Evolutionary conservation across 257 asterid genomes (phyloP), one percentile per base, ranked within the genome.

Genomic region (Solanum tarapatanum): DNA sequence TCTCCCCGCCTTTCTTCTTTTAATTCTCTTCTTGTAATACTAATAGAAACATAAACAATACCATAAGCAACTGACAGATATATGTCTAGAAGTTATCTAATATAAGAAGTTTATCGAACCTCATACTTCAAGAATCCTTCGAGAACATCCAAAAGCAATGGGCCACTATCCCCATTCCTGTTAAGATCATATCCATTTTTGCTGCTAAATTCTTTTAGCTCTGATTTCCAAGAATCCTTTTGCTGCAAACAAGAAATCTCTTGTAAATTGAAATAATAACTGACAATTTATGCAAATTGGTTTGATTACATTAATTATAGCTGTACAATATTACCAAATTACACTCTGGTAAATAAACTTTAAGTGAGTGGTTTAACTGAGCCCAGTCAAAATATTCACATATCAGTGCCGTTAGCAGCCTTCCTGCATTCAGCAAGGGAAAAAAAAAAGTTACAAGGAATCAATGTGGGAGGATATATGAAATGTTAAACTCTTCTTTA

Each of bases 331-430:
- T 84, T 93, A 96, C 98, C 98, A 95, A 86, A 86, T 96, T 96
- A 90, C 98, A 95, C 92, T 96, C 98, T 23, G 99, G 99, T 89
- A 92, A 89, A 92, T 93, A 96, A 84, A 96, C 99, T 93, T 96
- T 96, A 89, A 93, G 85, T 8, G 98, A 93, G 91, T 95, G 98
- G 93, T 90, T 96, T 74, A 96, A 90, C 69, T 96, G 95, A 84
- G 99, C 99, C 99, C 98, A 96, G 90, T 96, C 99, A 92, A 96
- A 87, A 92, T 96, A 95, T 93, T 96, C 99, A 89, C 98, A 96
- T 88, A 96, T 90, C 80, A 96, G 89, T 87, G 98, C 94, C 89
- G 93, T 93, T 83, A 96, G 91, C 88, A 96, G 95, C 90, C 95
- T 93, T 88, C 99, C 99, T 96, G 98, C 91, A 92, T 70, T 79